Conservation (phyloP, 768 basidiomycete genomes). For the Tylopilus cervinicoccineus region DNA sequence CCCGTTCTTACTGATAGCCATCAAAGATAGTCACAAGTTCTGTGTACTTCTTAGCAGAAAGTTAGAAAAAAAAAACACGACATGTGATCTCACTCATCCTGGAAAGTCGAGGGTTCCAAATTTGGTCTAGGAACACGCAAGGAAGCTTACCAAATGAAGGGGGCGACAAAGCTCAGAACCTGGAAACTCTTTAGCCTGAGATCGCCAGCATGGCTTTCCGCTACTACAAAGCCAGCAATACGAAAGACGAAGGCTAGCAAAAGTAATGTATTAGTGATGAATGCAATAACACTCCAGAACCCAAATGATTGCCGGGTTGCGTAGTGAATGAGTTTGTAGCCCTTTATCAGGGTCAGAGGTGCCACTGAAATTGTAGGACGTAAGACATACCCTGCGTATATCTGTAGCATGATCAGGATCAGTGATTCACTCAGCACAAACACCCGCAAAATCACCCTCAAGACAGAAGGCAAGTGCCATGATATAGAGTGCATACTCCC, state of each 20-base stretch:
- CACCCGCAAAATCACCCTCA: conserved; percentile 57
- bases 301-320: conserved; percentile 78
- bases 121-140: neutral
- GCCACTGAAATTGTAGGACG: neutral
- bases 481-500: conserved; percentile 78
- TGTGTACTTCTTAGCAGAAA: conserved; percentile 25
- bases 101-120: conserved; percentile 1
- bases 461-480: conserved; percentile 73
- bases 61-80: neutral
- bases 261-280: conserved; percentile 72
- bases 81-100: conserved; percentile 73
- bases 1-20: conserved; percentile 59
- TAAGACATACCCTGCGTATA: conserved; percentile 19
- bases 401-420: conserved; percentile 17
- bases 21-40: conserved; percentile 80
- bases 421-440: conserved; percentile 36
- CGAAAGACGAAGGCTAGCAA: conserved; percentile 73
- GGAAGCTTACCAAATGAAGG: conserved; percentile 73
- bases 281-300: conserved; percentile 71
- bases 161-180: conserved; percentile 81
- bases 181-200: conserved; percentile 76
- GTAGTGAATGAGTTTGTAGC: conserved; percentile 67
- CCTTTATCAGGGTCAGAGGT: conserved; percentile 36
- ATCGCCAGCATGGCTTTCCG: conserved; percentile 32
- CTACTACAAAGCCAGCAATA: conserved; percentile 46